Conservation (phyloP, 306 rosid genomes). For the Acacia confusa region DNA sequence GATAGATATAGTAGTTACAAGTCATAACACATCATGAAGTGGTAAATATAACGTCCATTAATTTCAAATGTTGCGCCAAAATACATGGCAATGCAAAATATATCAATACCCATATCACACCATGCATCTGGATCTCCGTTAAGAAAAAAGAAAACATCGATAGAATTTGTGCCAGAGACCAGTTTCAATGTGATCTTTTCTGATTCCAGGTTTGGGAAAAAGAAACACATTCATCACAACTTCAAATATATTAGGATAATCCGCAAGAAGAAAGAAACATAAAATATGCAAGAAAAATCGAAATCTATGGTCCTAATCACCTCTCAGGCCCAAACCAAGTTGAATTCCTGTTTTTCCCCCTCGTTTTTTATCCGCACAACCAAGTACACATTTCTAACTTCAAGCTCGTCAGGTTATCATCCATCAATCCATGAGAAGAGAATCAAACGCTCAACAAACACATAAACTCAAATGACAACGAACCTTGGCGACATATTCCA, state of each 20-base stretch:
- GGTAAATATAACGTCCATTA: neutral
- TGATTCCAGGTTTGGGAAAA: neutral
- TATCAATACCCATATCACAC: neutral
- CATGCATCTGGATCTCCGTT: neutral
- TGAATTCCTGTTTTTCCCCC: neutral
- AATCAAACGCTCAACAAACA: neutral
- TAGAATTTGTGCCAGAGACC: neutral
- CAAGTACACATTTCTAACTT: neutral
- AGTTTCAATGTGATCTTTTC: neutral
- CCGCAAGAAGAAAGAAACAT: neutral
- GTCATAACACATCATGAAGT: neutral
- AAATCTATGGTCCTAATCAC: neutral
- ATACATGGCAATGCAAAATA: neutral
- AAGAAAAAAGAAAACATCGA: neutral
- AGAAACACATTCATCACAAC: neutral
- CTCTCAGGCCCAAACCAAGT: neutral
- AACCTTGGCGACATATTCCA: conserved; percentile 90
- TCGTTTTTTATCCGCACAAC: neutral
- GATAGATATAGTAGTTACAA: neutral
- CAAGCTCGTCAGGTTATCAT: neutral
- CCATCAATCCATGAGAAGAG: neutral
- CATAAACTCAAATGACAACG: neutral
- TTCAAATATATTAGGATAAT: neutral
- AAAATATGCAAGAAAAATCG: neutral
- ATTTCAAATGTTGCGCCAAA: neutral